Conservation (phyloP, 176 grass and related monocot genomes). For the Carex pumila region DNA sequence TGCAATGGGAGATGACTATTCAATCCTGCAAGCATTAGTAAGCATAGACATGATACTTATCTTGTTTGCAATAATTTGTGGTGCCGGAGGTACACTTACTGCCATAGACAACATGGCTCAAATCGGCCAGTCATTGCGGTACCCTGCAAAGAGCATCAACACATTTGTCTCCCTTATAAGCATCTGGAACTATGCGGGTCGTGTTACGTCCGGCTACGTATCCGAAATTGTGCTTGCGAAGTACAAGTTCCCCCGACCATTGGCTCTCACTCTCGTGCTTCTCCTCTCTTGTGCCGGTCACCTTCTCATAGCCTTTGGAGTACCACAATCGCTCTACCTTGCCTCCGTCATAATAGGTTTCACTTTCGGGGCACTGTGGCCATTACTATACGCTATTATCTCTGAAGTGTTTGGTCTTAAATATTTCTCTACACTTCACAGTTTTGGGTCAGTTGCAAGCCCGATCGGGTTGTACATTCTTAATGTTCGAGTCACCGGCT, state of each 20-base stretch:
- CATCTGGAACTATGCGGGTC: conserved; percentile 94
- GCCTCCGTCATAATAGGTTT: conserved; percentile 71
- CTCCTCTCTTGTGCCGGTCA: conserved; percentile 72
- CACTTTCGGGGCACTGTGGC: conserved; percentile 92
- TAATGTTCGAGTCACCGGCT: conserved; percentile 44
- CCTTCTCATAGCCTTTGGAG: conserved; percentile 50
- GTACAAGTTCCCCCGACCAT: conserved; percentile 58
- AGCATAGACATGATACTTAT: conserved; percentile 67
- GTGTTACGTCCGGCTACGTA: conserved; percentile 54
- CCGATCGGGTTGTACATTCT: conserved; percentile 65
- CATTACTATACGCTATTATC: conserved; percentile 83
- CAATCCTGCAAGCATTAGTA: conserved; percentile 49
- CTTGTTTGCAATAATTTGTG: conserved; percentile 55
- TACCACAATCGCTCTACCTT: conserved; percentile 48
- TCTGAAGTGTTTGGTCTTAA: conserved; percentile 95
- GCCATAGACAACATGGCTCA: conserved; percentile 98
- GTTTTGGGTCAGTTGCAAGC: conserved; percentile 69
- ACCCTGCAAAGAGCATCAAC: conserved; percentile 62
- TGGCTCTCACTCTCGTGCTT: conserved; percentile 47
- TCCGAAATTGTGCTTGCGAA: conserved; percentile 60
- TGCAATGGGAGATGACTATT: conserved; percentile 53
- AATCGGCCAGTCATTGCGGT: conserved; percentile 72
- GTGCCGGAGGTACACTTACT: conserved; percentile 69
- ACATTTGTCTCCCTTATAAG: conserved; percentile 80
- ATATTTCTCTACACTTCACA: conserved; percentile 82